These are phyloP conservation scores for Nakazawaea pomicola DNA, from an alignment of 805 yeast genomes.

Conservation along the genomic window DNA sequence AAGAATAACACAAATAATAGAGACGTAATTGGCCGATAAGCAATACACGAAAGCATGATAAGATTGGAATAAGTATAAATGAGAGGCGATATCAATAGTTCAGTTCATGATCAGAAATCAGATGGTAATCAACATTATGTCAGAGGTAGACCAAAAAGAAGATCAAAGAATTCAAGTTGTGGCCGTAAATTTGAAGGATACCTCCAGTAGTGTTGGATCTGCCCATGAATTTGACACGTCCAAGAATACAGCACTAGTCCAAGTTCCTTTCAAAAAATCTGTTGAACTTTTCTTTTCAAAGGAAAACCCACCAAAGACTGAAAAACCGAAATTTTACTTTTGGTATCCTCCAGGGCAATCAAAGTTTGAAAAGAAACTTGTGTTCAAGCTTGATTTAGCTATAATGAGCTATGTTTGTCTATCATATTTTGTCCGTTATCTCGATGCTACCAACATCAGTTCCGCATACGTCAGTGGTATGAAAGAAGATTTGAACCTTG, in stretches of 20 bases:
- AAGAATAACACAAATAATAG: too few relatives aligned
- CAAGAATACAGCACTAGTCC: constrained; percentile 3
- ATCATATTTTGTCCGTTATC: constrained; percentile 64
- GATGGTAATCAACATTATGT: too few relatives aligned
- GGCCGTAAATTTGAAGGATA: too few relatives aligned
- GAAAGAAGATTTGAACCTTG: constrained; percentile 49
- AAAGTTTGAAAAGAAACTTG: constrained; percentile 18
- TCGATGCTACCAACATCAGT: constrained; percentile 55
- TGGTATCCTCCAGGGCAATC: constrained; percentile 8
- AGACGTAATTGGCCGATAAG: too few relatives aligned
- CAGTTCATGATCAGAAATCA: too few relatives aligned
- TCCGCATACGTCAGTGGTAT: constrained; percentile 67
- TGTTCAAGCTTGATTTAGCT: constrained; percentile 50
- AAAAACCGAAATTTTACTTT: not conserved
- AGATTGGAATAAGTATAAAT: too few relatives aligned
- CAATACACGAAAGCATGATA: too few relatives aligned
- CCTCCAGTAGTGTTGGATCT: not conserved
- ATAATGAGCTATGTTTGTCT: constrained; percentile 52
- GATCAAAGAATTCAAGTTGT: too few relatives aligned
- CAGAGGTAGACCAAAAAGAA: too few relatives aligned
- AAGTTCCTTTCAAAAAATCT: constrained; percentile 6
- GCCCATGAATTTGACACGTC: constrained; percentile 3
- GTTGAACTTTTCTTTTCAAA: constrained; percentile 3
- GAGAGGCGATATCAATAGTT: too few relatives aligned
- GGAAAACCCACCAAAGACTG: not conserved